Conservation (phyloP, 2,329 filamentous ascomycete genomes). For the Cladosporium sp. region DNA sequence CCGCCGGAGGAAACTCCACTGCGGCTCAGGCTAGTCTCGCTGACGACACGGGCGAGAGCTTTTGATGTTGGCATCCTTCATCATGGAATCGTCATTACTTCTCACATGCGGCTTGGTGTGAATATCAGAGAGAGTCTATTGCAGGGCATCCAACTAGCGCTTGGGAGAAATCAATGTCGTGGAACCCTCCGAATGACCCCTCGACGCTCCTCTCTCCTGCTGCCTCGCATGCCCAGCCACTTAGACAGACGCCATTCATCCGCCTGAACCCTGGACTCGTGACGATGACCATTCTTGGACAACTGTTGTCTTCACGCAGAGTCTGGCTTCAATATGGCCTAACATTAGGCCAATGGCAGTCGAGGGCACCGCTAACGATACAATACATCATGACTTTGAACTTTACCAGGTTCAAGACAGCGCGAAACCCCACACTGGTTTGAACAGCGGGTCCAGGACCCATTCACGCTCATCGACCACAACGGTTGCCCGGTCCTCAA, state of each 20-base stretch:
- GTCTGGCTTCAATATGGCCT: too few relatives aligned
- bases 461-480: constrained; percentile 2
- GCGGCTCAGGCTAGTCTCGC: neutral
- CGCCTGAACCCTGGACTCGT: neutral
- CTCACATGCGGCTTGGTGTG: constrained; percentile 5
- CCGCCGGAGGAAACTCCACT: constrained; percentile 3
- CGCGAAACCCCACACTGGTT: constrained; percentile 6
- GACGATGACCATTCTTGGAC: neutral
- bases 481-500: constrained; percentile 10
- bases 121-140: constrained; percentile 7
- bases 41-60: too few relatives aligned
- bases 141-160: constrained; percentile 1
- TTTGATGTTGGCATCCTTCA: neutral
- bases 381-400: constrained; percentile 13
- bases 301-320: neutral
- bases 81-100: constrained; percentile 11
- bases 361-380: neutral
- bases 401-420: constrained; percentile 1
- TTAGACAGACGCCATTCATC: neutral
- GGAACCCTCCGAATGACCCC: constrained; percentile 1
- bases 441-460: constrained; percentile 1
- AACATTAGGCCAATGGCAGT: too few relatives aligned
- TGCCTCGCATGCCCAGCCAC: neutral
- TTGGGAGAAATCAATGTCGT: neutral
- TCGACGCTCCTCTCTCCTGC: neutral